Evolutionary conservation across 2,329 filamentous ascomycete species (phyloP).

Genomic region (Neonectria coccinea): DNA sequence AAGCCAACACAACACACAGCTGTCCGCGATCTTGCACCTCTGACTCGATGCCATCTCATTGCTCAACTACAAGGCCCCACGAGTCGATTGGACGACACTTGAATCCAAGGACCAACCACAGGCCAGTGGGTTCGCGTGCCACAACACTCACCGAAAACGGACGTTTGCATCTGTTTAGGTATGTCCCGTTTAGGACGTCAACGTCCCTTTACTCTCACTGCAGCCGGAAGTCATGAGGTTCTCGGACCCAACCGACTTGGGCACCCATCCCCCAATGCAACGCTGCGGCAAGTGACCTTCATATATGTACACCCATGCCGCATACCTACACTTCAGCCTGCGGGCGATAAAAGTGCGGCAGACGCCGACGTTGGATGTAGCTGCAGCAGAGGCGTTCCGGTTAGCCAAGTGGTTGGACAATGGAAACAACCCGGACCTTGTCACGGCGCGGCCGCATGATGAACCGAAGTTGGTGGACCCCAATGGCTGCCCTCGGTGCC

Average conservation of each 20-base stretch:
- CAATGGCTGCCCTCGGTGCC: constrained; percentile 3
- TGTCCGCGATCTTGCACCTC: not conserved
- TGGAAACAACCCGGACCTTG: constrained; percentile 25
- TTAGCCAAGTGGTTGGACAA: constrained; percentile 12
- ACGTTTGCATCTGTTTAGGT: not conserved
- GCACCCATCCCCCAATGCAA: constrained; percentile 20
- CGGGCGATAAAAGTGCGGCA: constrained; percentile 6
- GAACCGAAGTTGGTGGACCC: constrained; percentile 21
- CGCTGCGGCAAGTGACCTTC: constrained; percentile 7
- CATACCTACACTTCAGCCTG: not conserved
- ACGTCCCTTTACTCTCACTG: not conserved
- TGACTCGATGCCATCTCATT: not conserved
- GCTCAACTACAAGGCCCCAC: not conserved
- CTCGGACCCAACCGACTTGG: constrained; percentile 17
- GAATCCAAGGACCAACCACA: not conserved
- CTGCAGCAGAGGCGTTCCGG: constrained; percentile 5
- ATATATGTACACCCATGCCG: too few relatives aligned
- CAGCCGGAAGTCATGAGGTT: not conserved
- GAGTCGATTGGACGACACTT: not conserved
- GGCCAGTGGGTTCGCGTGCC: not conserved
- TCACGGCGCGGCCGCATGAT: constrained; percentile 23
- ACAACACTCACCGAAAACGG: not conserved
- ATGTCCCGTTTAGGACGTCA: not conserved
- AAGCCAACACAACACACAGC: not conserved
- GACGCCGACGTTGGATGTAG: constrained; percentile 9